phyloP scores from a whole-genome alignment of 2,329 filamentous ascomycete genomes.

The Venturia oleaginea region DNA sequence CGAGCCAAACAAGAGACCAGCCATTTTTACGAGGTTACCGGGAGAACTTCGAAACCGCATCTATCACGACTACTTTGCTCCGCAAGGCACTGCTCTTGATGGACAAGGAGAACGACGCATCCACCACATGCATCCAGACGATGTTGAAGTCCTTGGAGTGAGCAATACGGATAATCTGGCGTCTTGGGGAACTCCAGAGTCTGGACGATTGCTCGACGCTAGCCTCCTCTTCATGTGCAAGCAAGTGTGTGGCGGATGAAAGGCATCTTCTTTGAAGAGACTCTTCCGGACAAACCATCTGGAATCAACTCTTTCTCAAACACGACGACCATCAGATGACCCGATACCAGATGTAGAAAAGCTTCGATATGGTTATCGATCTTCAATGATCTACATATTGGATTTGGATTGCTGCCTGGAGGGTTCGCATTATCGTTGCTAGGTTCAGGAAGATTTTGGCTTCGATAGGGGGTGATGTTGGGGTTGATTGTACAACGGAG shows the following conservation, averaged over 20 bases:
- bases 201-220: neutral
- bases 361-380: neutral
- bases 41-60: constrained; percentile 1
- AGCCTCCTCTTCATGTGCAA: neutral
- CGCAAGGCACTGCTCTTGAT: neutral
- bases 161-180: neutral
- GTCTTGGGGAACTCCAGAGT: neutral
- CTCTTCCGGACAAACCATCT: neutral
- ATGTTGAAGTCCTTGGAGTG: neutral
- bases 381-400: neutral
- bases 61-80: neutral
- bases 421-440: neutral
- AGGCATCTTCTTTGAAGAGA: neutral
- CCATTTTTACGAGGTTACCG: neutral
- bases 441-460: neutral
- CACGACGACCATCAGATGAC: neutral
- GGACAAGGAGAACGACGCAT: constrained; percentile 1
- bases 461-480: neutral
- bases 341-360: neutral
- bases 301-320: neutral
- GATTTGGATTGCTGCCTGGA: neutral
- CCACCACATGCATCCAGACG: neutral
- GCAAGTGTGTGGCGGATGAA: neutral
- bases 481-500: neutral
- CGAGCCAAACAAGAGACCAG: neutral